phyloP scores from a whole-genome alignment of 768 basidiomycete genomes.

The Mycena haematopus region DNA sequence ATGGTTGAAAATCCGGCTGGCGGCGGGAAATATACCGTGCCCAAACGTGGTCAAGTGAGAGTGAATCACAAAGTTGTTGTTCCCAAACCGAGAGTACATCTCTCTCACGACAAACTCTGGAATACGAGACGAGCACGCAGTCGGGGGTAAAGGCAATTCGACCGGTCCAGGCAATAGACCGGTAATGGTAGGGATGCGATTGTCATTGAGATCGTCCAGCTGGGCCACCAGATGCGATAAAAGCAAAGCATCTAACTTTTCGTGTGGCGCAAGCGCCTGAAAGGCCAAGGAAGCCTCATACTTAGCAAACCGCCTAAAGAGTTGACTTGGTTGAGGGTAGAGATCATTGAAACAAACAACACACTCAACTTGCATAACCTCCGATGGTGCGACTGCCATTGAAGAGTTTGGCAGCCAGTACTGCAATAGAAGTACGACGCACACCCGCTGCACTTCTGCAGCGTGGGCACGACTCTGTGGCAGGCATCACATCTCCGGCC shows the following conservation, averaged over 20 bases:
- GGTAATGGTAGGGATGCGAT: conserved; percentile 43
- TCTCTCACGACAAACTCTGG: conserved; percentile 35
- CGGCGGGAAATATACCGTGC: conserved; percentile 77
- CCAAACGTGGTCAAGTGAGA: conserved; percentile 73
- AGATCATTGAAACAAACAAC: background rate
- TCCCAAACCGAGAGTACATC: conserved; percentile 69
- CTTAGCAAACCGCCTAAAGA: conserved; percentile 40
- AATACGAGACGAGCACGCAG: conserved; percentile 31
- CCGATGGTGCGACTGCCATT: conserved; percentile 73
- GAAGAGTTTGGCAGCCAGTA: conserved; percentile 63
- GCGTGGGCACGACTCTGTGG: conserved; percentile 45
- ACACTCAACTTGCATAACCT: conserved; percentile 64
- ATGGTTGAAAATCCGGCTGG: conserved; percentile 85
- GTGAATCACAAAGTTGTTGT: conserved; percentile 84
- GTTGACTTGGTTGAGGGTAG: background rate
- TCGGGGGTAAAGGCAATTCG: conserved; percentile 42
- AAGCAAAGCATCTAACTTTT: conserved; percentile 66
- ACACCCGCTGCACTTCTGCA: conserved; percentile 71
- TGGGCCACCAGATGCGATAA: conserved; percentile 67
- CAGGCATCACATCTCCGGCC: conserved; percentile 73
- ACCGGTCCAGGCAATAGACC: conserved; percentile 54
- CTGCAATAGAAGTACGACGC: conserved; percentile 79
- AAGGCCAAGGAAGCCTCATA: conserved; percentile 55
- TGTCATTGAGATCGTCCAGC: conserved; percentile 33
- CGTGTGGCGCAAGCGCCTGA: conserved; percentile 56